phyloP scores from a whole-genome alignment of 2,329 filamentous ascomycete genomes.

The Fusarium tjaetaba region DNA sequence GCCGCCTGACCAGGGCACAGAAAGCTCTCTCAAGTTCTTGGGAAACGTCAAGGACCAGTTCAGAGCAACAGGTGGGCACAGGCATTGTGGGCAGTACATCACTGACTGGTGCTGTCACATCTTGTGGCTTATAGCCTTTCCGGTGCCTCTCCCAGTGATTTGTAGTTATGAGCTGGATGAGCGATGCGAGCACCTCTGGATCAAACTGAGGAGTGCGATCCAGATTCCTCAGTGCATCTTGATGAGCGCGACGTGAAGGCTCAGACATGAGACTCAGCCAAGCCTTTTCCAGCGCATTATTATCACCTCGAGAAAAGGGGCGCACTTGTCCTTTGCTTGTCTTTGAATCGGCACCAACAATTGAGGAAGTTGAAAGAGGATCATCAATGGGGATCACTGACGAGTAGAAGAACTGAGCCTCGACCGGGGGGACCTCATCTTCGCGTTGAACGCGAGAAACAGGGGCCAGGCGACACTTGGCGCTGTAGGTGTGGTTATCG shows the following conservation, averaged over 20 bases:
- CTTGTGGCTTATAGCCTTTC: slow-evolving; percentile 48
- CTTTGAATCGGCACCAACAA: slow-evolving; percentile 61
- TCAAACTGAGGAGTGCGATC: slow-evolving; percentile 19
- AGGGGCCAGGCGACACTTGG: slow-evolving; percentile 67
- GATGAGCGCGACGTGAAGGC: slow-evolving; percentile 60
- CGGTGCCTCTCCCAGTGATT: slow-evolving; percentile 61
- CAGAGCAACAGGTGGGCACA: slow-evolving; percentile 59
- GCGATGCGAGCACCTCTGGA: slow-evolving; percentile 30
- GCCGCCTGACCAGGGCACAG: slow-evolving; percentile 58
- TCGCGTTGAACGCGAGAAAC: slow-evolving; percentile 51
- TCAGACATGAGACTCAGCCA: slow-evolving; percentile 72
- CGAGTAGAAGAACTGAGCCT: slow-evolving; percentile 85
- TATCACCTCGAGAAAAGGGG: slow-evolving; percentile 83
- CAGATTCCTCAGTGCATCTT: slow-evolving; percentile 43
- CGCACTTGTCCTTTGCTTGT: slow-evolving; percentile 70
- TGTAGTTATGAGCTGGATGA: slow-evolving; percentile 56
- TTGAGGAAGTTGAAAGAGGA: slow-evolving; percentile 74
- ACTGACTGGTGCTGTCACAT: slow-evolving; percentile 43
- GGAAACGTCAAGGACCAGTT: slow-evolving; percentile 58
- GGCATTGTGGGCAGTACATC: slow-evolving; percentile 45
- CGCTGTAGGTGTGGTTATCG: slow-evolving; percentile 65
- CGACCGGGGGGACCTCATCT: slow-evolving; percentile 66
- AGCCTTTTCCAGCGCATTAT: slow-evolving; percentile 79
- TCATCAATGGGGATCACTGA: slow-evolving; percentile 88
- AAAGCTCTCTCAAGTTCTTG: slow-evolving; percentile 60